Percentiles rank a stretch among this genome's conserved stretches.
phyloP scores from a whole-genome alignment of 1,139 yeast species.

The Trichomonascaceae sp. region DNA sequence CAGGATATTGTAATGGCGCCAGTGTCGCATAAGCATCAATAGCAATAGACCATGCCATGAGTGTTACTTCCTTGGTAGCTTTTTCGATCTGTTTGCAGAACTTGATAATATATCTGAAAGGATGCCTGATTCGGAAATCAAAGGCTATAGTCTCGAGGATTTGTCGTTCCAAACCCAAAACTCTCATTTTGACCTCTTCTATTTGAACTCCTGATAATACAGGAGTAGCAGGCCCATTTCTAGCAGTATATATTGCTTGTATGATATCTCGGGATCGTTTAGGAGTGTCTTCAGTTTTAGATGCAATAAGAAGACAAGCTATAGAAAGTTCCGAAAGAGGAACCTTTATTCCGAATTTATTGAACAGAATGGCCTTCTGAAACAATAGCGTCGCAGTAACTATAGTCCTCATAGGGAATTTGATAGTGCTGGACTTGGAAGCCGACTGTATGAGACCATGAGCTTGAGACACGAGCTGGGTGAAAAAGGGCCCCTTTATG shows the following conservation, averaged over 20 bases:
- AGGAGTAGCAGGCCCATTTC: constrained; percentile 22
- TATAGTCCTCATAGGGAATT: constrained; percentile 30
- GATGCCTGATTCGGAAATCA: constrained; percentile 60
- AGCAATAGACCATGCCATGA: constrained; percentile 65
- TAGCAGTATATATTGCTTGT: constrained; percentile 19
- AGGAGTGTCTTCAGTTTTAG: constrained; percentile 84
- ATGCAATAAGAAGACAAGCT: constrained; percentile 71
- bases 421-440: constrained; percentile 18
- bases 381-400: constrained; percentile 29
- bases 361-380: constrained; percentile 24
- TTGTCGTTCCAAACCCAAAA: constrained; percentile 49
- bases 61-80: constrained; percentile 22
- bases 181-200: constrained; percentile 19
- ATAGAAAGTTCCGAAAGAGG: constrained; percentile 49
- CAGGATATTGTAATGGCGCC: constrained; percentile 63
- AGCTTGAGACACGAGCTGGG: constrained; percentile 19
- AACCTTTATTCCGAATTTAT: constrained; percentile 14
- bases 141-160: constrained; percentile 68
- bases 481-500: constrained; percentile 15
- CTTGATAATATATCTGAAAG: constrained; percentile 66
- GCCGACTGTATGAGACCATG: constrained; percentile 20
- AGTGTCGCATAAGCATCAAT: constrained; percentile 74
- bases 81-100: constrained; percentile 50
- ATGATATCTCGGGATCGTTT: constrained; percentile 64
- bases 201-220: constrained; percentile 11